Base-by-base conservation (phyloP, 305 asterid species). In the Lippia alba region DNA sequence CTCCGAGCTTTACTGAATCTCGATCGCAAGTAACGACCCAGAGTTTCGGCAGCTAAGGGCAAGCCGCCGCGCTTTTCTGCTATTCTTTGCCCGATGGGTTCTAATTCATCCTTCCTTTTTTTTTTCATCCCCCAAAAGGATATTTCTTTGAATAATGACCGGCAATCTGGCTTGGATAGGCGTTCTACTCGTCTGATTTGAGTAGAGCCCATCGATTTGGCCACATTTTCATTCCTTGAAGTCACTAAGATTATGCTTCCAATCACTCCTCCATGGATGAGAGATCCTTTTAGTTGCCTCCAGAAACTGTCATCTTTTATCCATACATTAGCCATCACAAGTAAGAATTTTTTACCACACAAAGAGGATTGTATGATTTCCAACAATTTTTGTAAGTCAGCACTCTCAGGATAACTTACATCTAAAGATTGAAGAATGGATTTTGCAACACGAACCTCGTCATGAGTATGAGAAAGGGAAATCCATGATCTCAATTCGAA, bases 291-390 rank as follows among this genome's bases (percentile, higher is more conserved):
- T 9, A 84, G 65, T 17, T 62, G 65, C 17, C 75, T 70, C 76
- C 78, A 81, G 6, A 30, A 68, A 4, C 3, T 40, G 4, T 30
- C 19, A 33, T 79, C 75, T 61, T 69, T 76, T 1, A 32, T 58
- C 86, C 83, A 79, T 11, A 77, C 83, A 74, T 81, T 81, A 17
- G 81, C 86, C 11, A 84, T 53, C 24, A 84, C 77, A 19, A 69
- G 61, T 24, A 74, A 3, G 19, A 69, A 64, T 12, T 36, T 78
- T 58, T 66, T 74, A 14, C 56, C 58, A 10, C 16, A 45, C 15
- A 63, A 5, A 18, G 12, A 48, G 7, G 20, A 19, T 1, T 63
- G 24, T n/a, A 76, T 56, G 4, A 34, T 16, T 10, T 59, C 19
- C 34, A 57, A 58, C 15, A 71, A 46, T 8, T 24, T 41, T 6